Evolutionary conservation across 176 grass and related monocot species (phyloP).

Genomic region (Zoysia pacifica): DNA sequence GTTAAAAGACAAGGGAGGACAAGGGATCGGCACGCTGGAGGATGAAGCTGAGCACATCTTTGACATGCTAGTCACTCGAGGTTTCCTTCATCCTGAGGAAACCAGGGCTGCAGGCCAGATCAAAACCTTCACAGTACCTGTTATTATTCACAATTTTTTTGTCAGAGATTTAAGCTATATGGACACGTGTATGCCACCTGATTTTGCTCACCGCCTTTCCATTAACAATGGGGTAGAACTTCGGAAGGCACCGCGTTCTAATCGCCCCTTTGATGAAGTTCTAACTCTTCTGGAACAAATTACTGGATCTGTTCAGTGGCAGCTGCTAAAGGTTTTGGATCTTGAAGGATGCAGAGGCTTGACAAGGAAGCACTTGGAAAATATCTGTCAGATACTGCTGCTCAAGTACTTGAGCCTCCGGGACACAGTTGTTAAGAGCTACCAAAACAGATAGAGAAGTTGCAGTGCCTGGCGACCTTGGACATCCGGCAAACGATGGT

Average conservation of each 20-base stretch:
- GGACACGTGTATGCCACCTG: background rate
- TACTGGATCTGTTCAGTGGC: background rate
- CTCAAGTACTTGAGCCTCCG: slow-evolving; percentile 44
- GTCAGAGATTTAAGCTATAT: background rate
- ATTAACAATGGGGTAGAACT: background rate
- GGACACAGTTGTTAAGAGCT: slow-evolving; percentile 3
- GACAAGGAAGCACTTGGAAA: background rate
- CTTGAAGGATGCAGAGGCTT: slow-evolving; percentile 27
- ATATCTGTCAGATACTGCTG: slow-evolving; percentile 30
- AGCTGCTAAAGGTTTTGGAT: slow-evolving; percentile 32
- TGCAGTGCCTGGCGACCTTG: slow-evolving; percentile 28
- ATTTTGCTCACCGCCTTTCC: slow-evolving; percentile 5
- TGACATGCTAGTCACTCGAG: background rate
- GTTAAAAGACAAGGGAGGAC: background rate
- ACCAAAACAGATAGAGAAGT: slow-evolving; percentile 28
- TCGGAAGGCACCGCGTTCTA: background rate
- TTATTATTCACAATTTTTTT: background rate
- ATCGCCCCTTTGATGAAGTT: background rate
- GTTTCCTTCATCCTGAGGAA: background rate
- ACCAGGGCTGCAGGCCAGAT: background rate
- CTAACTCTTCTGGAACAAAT: background rate
- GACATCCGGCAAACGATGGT: slow-evolving; percentile 39
- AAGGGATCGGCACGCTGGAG: background rate
- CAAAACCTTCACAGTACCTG: slow-evolving; percentile 22
- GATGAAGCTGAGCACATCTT: background rate